Base-by-base conservation (phyloP, 176 grass and related monocot genomes). In the Olyra latifolia region DNA sequence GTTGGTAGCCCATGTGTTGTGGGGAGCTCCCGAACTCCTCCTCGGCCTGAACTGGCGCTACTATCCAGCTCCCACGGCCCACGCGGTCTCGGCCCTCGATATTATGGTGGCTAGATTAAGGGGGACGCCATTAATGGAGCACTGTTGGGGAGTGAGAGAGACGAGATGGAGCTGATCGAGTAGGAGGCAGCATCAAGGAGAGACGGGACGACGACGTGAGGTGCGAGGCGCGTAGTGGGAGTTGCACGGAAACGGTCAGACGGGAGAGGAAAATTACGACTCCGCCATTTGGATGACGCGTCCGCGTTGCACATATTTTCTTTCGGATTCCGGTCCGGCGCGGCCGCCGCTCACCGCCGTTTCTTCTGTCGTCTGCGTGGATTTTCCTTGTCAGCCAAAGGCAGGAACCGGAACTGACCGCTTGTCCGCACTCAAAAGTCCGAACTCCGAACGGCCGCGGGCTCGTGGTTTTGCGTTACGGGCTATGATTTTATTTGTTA, bases 101-200 rank as follows among this genome's bases (percentile, higher is more conserved):
- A 22, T 50, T 62, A 75, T 27, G 73, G 7, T 61, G 23, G 56
- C 77, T 47, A 71, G 1, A 65, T 89, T 57, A 57, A 65, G 76
- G 74, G 74, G 82, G 68, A 60, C 86, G 78, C 89, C 89, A 91
- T 91, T 91, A 91, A 91, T 91, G 89, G 68, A 88, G 82, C 78
- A 75, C 85, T 78, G 77, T 85, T 57, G 73, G 80, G 42, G 54
- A 54, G 81, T 61, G 82, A 17, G 47, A 23, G 8, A 24, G 43
- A 65, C 10, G 62, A n/a, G 47, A 12, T 15, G 57, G 19, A 16
- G 16, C 2, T 3, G 22, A 3, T 15, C 14, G 64, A 22, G 29
- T 19, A 27, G n/a, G 44, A 40, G 19, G n/a, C n/a, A n/a, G 42
- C 20, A 48, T 72, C 47, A 78, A 11, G 69, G 19, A 0, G 66